These are phyloP conservation scores for Cicer bijugum DNA, from an alignment of 306 rosid species.

Conservation along the genomic window DNA sequence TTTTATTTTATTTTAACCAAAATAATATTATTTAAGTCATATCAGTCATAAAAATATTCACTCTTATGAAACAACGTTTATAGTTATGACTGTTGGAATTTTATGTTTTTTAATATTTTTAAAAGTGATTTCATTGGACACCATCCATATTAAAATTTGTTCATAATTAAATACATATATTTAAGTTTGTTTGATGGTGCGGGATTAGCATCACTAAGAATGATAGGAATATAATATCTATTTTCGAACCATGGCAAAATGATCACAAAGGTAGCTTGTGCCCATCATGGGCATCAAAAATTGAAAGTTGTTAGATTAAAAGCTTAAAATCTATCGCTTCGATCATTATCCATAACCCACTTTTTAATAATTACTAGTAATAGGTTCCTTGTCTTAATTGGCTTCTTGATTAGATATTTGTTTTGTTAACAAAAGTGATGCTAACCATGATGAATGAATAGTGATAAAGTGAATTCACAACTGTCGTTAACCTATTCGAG, in stretches of 20 bases:
- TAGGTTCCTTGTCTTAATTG: constrained; percentile 44
- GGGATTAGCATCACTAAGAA: constrained; percentile 34
- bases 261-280: constrained; percentile 46
- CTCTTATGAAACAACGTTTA: too few relatives aligned
- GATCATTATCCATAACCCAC: constrained; percentile 29
- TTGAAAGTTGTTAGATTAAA: constrained; percentile 46
- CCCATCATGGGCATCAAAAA: constrained; percentile 49
- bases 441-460: constrained; percentile 8
- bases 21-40: too few relatives aligned
- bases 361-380: constrained; percentile 38
- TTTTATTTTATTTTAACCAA: too few relatives aligned
- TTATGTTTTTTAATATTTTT: too few relatives aligned
- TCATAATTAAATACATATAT: neutral
- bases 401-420: constrained; percentile 43
- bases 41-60: too few relatives aligned
- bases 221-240: neutral
- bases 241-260: neutral
- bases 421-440: constrained; percentile 36
- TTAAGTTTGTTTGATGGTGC: constrained; percentile 20
- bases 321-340: constrained; percentile 34
- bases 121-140: too few relatives aligned
- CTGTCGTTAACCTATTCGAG: constrained; percentile 37
- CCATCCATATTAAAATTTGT: too few relatives aligned
- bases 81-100: too few relatives aligned
- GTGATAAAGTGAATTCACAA: constrained; percentile 39